These are phyloP conservation scores for Aspergillus clavatus DNA, from an alignment of 2,329 filamentous ascomycete species.

Conservation along the genomic window DNA sequence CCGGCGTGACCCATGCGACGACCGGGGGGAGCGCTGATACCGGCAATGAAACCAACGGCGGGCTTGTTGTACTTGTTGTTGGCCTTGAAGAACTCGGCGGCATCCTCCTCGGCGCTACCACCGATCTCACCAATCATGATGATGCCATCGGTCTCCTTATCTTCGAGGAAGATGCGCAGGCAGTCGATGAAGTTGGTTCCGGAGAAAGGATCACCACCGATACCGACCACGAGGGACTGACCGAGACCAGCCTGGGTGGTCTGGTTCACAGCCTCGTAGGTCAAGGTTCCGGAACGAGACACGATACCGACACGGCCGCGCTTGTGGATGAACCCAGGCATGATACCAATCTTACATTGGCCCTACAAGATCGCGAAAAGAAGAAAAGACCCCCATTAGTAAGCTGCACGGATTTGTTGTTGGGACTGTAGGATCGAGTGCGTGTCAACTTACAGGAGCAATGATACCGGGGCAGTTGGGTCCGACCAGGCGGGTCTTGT, in stretches of 20 bases:
- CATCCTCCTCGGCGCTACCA: slow-evolving; percentile 95
- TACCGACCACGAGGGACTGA: slow-evolving; percentile 96
- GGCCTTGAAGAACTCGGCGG: slow-evolving; percentile 88
- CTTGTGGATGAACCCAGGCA: slow-evolving; percentile 99
- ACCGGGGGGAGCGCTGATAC: slow-evolving; percentile 93
- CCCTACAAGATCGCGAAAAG: slow-evolving; percentile 49
- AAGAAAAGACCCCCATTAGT: slow-evolving; percentile 16
- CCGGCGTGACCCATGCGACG: slow-evolving; percentile 98
- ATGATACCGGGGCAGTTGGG: slow-evolving; percentile 99
- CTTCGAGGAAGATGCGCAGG: slow-evolving; percentile 91
- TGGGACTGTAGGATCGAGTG: slow-evolving; percentile 2
- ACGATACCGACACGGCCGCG: slow-evolving; percentile 98
- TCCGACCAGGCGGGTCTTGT: slow-evolving; percentile 92
- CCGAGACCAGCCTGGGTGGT: slow-evolving; percentile 95
- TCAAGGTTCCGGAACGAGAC: slow-evolving; percentile 94
- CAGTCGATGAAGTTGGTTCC: slow-evolving; percentile 99
- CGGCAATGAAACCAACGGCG: slow-evolving; percentile 95
- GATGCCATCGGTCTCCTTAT: slow-evolving; percentile 95
- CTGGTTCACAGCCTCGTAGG: slow-evolving; percentile 99
- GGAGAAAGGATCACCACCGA: slow-evolving; percentile 96
- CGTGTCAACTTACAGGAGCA: slow-evolving; percentile 53
- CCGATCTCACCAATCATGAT: slow-evolving; percentile 99
- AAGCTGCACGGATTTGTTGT: neutral
- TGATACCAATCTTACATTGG: slow-evolving; percentile 99
- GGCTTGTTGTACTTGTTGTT: slow-evolving; percentile 94